Percentiles rank a stretch among this genome's conserved stretches.
These are phyloP conservation scores for Podosphaera leucotricha DNA, from an alignment of 2,329 filamentous ascomycete species.

Conservation along the genomic window DNA sequence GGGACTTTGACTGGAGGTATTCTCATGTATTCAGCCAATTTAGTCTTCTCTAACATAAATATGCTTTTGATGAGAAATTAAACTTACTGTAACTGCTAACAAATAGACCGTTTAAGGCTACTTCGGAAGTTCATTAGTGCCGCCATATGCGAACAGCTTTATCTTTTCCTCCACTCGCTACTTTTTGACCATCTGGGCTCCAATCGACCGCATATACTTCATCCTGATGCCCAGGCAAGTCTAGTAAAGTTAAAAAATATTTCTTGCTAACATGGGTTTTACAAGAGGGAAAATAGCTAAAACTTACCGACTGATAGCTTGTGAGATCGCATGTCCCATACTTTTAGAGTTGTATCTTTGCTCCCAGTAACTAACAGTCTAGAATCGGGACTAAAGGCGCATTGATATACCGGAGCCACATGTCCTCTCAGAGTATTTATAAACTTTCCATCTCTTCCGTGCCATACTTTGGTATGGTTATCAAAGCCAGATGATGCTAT, in stretches of 20 bases:
- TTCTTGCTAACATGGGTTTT: background rate
- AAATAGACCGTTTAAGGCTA: no score
- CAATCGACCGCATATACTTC: conserved; percentile 91
- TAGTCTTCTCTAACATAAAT: no score
- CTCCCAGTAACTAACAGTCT: conserved; percentile 68
- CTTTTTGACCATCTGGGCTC: conserved; percentile 72
- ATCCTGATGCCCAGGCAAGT: conserved; percentile 75
- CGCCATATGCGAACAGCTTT: conserved; percentile 50
- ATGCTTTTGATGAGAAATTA: no score
- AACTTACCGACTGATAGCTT: conserved; percentile 37
- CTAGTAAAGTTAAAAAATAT: conserved; percentile 18
- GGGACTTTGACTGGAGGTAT: no score
- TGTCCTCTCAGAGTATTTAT: conserved; percentile 74
- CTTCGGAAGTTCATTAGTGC: no score
- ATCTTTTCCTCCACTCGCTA: conserved; percentile 83
- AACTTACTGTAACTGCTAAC: no score
- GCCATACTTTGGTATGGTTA: conserved; percentile 88
- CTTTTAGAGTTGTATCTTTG: conserved; percentile 68
- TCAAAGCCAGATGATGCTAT: conserved; percentile 84
- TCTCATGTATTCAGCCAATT: no score
- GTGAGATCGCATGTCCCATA: conserved; percentile 73
- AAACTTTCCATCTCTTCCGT: conserved; percentile 51
- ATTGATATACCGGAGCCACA: conserved; percentile 78
- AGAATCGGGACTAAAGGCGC: conserved; percentile 78
- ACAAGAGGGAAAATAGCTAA: background rate